Percentiles rank a stretch among this genome's conserved stretches.
Evolutionary conservation across 768 basidiomycete genomes (phyloP).

Genomic region (Suillus subaureus): DNA sequence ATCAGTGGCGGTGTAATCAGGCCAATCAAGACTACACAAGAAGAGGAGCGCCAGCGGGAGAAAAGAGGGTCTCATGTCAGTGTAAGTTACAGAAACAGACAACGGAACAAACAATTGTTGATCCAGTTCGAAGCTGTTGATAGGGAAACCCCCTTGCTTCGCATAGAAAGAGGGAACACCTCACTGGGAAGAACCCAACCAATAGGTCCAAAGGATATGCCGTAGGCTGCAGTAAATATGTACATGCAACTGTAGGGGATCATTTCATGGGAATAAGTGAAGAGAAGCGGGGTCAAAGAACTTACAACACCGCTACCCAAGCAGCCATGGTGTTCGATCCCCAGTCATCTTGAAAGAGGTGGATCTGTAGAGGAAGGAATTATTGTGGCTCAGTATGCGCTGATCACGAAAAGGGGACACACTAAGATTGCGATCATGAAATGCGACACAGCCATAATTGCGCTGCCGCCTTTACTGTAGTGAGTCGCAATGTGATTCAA

Average conservation of each 20-base stretch:
- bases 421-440: constrained; percentile 67
- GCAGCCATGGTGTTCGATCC: constrained; percentile 54
- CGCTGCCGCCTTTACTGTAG: constrained; percentile 49
- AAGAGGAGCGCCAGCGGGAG: neutral
- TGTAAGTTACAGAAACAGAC: neutral
- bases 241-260: constrained; percentile 58
- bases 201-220: constrained; percentile 76
- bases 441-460: constrained; percentile 66
- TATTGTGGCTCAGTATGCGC: neutral
- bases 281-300: constrained; percentile 9
- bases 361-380: constrained; percentile 37
- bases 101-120: constrained; percentile 64
- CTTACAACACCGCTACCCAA: constrained; percentile 71
- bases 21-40: constrained; percentile 66
- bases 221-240: constrained; percentile 76
- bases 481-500: neutral
- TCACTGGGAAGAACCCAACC: constrained; percentile 86
- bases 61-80: neutral
- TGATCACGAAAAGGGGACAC: constrained; percentile 10
- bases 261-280: neutral
- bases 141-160: constrained; percentile 81
- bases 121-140: constrained; percentile 87
- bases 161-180: constrained; percentile 77
- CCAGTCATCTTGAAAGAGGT: constrained; percentile 59
- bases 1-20: constrained; percentile 70